Conservation (phyloP, 148 eudicot genomes). For the Vaccinium darrowii region DNA sequence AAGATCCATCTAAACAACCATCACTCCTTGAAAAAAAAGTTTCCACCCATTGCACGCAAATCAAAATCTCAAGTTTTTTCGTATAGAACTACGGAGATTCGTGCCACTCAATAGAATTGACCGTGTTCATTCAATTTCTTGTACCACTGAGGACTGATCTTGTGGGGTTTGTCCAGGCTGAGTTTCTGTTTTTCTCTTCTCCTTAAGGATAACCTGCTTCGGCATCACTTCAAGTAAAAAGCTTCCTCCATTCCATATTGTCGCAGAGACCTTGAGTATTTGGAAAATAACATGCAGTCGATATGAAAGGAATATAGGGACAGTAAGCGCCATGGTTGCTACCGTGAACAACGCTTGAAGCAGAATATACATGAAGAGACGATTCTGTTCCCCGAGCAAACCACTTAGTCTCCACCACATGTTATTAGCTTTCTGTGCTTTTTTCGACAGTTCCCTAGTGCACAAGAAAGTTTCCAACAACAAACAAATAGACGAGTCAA, state of each 20-base stretch:
- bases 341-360: conserved; percentile 84
- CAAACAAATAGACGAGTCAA: neutral
- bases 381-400: conserved; percentile 87
- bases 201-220: conserved; percentile 67
- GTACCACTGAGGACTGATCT: conserved; percentile 17
- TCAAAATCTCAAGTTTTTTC: neutral
- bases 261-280: conserved; percentile 79
- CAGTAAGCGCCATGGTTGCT: conserved; percentile 92
- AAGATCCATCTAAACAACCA: conserved; percentile 4
- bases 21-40: neutral
- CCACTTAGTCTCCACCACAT: conserved; percentile 91
- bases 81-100: neutral
- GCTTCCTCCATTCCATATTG: conserved; percentile 92
- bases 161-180: conserved; percentile 26
- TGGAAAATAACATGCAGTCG: conserved; percentile 64
- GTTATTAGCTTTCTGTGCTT: conserved; percentile 92
- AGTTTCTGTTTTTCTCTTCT: conserved; percentile 63
- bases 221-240: conserved; percentile 96
- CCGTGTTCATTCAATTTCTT: neutral
- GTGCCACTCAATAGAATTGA: neutral
- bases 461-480: neutral
- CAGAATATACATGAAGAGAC: conserved; percentile 70
- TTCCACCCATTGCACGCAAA: neutral
- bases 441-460: conserved; percentile 91
- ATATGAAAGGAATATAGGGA: conserved; percentile 88